Evolutionary conservation across 768 basidiomycete genomes (phyloP).

Genomic region (Rhizopogon vesiculosus): DNA sequence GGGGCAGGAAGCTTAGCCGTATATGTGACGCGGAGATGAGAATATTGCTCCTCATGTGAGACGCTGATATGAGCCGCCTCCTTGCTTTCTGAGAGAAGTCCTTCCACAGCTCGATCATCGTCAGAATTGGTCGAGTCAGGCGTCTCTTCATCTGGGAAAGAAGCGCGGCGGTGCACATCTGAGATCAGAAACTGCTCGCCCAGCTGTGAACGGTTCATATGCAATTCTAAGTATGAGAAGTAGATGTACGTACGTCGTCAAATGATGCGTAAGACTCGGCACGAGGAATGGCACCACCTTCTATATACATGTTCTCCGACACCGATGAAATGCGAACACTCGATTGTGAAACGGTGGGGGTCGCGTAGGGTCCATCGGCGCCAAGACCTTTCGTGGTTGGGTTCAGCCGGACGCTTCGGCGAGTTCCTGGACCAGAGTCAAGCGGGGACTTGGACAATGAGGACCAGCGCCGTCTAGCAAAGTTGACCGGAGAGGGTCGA

Average conservation of each 20-base stretch:
- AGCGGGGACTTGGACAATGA: slow-evolving; percentile 32
- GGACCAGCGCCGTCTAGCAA: slow-evolving; percentile 59
- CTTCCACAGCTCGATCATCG: slow-evolving; percentile 29
- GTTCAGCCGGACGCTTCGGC: slow-evolving; percentile 31
- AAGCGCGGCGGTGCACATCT: slow-evolving; percentile 21
- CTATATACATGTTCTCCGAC: slow-evolving; percentile 26
- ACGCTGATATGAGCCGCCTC: slow-evolving; percentile 23
- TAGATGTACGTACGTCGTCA: slow-evolving; percentile 26
- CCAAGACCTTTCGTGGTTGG: slow-evolving; percentile 12
- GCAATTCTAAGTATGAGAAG: slow-evolving; percentile 27
- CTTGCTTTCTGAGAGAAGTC: slow-evolving; percentile 27
- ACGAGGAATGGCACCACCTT: slow-evolving; percentile 15
- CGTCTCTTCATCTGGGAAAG: slow-evolving; percentile 26
- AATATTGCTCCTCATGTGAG: slow-evolving; percentile 26
- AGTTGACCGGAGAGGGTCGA: slow-evolving; percentile 61
- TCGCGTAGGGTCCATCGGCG: background rate
- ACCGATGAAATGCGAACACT: slow-evolving; percentile 27
- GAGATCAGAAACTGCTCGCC: slow-evolving; percentile 17
- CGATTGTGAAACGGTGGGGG: slow-evolving; percentile 24
- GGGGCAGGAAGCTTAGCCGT: slow-evolving; percentile 26
- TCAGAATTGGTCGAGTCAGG: slow-evolving; percentile 31
- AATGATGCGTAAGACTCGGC: slow-evolving; percentile 20
- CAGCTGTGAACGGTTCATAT: slow-evolving; percentile 19
- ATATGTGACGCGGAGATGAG: slow-evolving; percentile 34
- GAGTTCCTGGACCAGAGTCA: slow-evolving; percentile 28